Conservation (phyloP, 257 asterid species). For the Euphrasia confusa region DNA sequence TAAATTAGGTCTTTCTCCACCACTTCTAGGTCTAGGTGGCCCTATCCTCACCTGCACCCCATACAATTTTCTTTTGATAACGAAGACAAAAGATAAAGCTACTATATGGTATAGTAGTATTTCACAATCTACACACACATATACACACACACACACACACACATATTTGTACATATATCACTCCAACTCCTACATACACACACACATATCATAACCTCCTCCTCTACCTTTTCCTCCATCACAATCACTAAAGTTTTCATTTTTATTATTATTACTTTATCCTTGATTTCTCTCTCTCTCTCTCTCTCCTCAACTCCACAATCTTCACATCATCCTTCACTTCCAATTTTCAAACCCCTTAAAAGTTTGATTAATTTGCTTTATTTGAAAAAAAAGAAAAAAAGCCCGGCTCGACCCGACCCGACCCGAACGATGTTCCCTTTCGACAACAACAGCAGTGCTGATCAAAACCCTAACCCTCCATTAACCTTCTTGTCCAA, state of each 20-base stretch:
- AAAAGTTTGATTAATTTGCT: neutral
- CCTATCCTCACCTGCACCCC: constrained; percentile 30
- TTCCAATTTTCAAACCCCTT: constrained; percentile 5
- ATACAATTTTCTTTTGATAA: constrained; percentile 21
- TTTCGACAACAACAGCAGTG: constrained; percentile 16
- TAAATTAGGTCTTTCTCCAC: constrained; percentile 17
- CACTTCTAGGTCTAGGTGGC: constrained; percentile 19
- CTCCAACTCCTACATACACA: constrained; percentile 3
- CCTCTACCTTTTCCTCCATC: constrained; percentile 22
- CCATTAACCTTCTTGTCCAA: constrained; percentile 23
- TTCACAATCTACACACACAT: neutral
- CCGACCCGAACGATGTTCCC: constrained; percentile 32
- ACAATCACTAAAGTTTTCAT: constrained; percentile 21
- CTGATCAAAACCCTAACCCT: constrained; percentile 4
- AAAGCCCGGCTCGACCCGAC: constrained; percentile 19
- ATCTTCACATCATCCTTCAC: constrained; percentile 16
- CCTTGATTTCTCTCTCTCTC: neutral
- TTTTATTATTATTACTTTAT: neutral
- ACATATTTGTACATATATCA: neutral
- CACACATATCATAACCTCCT: neutral
- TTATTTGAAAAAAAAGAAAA: neutral
- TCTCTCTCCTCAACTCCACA: constrained; percentile 17
- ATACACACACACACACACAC: neutral
- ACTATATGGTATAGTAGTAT: neutral
- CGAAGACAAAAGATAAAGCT: constrained; percentile 23